Evolutionary conservation across 768 basidiomycete genomes (phyloP), one percentile per base, ranked within the genome.

Genomic region (Dacryopinax primogenitus): DNA sequence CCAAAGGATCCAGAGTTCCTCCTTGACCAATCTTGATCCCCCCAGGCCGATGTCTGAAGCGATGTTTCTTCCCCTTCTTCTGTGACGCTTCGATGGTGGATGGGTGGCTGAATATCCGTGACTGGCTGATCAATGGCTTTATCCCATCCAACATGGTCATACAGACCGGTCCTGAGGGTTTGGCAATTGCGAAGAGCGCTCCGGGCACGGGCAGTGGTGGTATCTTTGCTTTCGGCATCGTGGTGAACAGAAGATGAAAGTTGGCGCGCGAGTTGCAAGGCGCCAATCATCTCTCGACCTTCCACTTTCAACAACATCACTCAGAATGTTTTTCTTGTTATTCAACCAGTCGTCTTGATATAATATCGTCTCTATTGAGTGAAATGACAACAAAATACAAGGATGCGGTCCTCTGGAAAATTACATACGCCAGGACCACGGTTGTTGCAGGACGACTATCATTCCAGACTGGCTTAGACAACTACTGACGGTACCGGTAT

Each of bases 1-100:
- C 96, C 35, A 98, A 80, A 16, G 96, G 96, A 77, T 99, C 96
- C 62, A 99, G 78, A 2, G 96, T 99, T 2, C 96, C 93, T 32
- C 92, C 92, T 74, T 93, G 90, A 0, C 92, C 93, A 62, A 94
- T 83, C 76, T 95, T 94, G 63, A 93, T 78, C 1, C 75, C 71
- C 23, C 83, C 80, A 16, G 63, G 51, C 11, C 30, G 51, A 18
- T 32, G 47, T 18, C 36, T 45, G 32, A 21, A 26, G 12, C 39
- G 35, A 16, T 18, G 16, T 18, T 32, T 58, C 51, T 58, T 58
- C 26, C 15, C 11, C 2, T 67, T 65, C 33, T 69, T 44, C 30
- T 61, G 65, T 26, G 51, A 35, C 35, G 34, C 34, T 41, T 62
- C 36, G 16, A 61, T 35, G 26, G 62, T 18, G 9, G 58, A 44